Conservation (phyloP, 2,329 filamentous ascomycete genomes). For the Verticillium albo-atrum region DNA sequence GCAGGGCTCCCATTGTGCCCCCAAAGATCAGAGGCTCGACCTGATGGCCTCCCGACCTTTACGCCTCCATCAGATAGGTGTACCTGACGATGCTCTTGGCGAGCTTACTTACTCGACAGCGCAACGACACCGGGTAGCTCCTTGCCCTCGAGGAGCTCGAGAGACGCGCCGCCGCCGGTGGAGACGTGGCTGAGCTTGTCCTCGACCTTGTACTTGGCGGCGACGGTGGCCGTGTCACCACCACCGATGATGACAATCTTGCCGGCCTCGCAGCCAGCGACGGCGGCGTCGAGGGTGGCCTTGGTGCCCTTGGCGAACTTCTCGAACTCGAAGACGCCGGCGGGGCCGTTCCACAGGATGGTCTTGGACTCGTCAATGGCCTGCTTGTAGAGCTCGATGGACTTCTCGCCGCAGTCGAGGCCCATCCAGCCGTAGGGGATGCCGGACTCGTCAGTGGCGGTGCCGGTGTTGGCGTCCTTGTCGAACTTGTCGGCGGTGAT, state of each 20-base stretch:
- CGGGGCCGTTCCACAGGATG: constrained; percentile 97
- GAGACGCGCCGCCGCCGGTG: constrained; percentile 89
- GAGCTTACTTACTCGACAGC: constrained; percentile 71
- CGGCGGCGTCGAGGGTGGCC: constrained; percentile 82
- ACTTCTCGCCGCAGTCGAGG: constrained; percentile 89
- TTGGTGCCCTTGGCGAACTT: constrained; percentile 92
- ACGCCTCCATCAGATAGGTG: constrained; percentile 20
- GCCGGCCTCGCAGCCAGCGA: constrained; percentile 72
- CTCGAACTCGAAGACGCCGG: constrained; percentile 96
- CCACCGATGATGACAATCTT: constrained; percentile 98
- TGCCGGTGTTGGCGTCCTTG: constrained; percentile 74
- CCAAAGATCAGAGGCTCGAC: not conserved
- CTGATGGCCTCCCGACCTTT: not conserved
- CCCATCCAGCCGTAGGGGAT: constrained; percentile 99
- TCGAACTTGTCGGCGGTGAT: constrained; percentile 94
- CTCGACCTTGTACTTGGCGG: constrained; percentile 94
- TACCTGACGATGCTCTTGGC: not conserved
- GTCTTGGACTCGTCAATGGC: constrained; percentile 87
- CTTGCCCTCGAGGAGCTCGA: constrained; percentile 98
- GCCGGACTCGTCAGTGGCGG: constrained; percentile 79
- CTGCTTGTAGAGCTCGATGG: constrained; percentile 79
- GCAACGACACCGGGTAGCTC: constrained; percentile 89
- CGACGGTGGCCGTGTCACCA: constrained; percentile 96
- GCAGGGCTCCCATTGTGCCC: constrained; percentile 28
- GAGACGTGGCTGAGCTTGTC: constrained; percentile 97